Percentiles rank a stretch among this genome's conserved stretches.
Conservation (phyloP, 1,284 basidiomycete genomes). For the Mrakiaceae sp. region DNA sequence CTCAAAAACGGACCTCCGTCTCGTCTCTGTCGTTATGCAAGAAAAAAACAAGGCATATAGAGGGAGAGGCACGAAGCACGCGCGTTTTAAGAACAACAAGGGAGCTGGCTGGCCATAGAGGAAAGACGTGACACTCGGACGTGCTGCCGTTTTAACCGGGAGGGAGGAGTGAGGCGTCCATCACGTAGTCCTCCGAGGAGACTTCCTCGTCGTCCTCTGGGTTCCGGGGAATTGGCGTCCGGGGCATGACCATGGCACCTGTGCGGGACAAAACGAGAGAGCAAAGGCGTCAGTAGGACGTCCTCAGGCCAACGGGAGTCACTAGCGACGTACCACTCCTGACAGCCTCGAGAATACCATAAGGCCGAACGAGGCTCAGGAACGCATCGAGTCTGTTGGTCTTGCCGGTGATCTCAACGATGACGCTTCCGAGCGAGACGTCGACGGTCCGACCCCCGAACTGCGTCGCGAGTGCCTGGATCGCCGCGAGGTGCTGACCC, state of each 20-base stretch:
- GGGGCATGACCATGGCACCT: conserved; percentile 94
- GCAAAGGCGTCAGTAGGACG: conserved; percentile 1
- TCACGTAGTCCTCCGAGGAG: conserved; percentile 42
- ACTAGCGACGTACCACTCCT: conserved; percentile 56
- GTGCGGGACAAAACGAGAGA: conserved; percentile 8
- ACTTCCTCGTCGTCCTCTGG: conserved; percentile 47
- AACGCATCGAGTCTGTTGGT: conserved; percentile 85
- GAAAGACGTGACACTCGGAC: too few relatives aligned
- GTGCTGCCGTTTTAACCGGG: conserved; percentile 51
- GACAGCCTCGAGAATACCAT: conserved; percentile 87
- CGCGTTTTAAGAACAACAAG: too few relatives aligned
- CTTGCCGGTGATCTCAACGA: conserved; percentile 92
- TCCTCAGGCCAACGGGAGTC: neutral
- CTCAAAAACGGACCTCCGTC: too few relatives aligned
- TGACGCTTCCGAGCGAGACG: conserved; percentile 84
- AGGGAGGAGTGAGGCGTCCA: conserved; percentile 79
- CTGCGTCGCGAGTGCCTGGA: conserved; percentile 72
- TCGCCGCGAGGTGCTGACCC: conserved; percentile 77
- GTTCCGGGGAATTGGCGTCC: conserved; percentile 66
- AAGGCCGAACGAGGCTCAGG: conserved; percentile 81
- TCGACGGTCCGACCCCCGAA: conserved; percentile 92
- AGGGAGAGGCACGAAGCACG: too few relatives aligned
- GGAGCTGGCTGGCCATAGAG: too few relatives aligned
- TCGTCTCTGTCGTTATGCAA: too few relatives aligned
- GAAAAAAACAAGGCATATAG: too few relatives aligned